Percentiles rank a stretch among this genome's conserved stretches.
phyloP scores from a whole-genome alignment of 257 asterid species.

The Petunia secreta region DNA sequence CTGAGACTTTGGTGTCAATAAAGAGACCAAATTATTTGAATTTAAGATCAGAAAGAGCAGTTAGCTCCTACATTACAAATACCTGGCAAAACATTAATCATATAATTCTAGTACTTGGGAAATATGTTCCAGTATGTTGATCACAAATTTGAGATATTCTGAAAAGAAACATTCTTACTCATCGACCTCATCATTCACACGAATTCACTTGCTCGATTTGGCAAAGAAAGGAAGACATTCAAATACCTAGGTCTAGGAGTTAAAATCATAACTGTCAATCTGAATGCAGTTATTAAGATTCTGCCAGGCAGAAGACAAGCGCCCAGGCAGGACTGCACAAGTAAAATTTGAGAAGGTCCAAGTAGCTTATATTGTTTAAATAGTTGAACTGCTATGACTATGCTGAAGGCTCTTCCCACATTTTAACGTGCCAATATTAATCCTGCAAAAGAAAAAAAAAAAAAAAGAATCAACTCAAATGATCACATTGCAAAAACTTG shows the following conservation, averaged over 20 bases:
- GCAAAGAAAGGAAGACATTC: background rate
- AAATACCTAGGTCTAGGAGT: background rate
- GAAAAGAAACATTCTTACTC: background rate
- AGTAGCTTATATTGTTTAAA: background rate
- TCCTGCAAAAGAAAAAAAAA: background rate
- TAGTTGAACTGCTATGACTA: background rate
- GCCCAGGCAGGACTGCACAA: background rate
- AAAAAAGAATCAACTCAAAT: background rate
- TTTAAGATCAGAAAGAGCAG: background rate
- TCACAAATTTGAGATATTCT: background rate
- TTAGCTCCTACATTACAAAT: background rate
- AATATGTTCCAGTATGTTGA: background rate
- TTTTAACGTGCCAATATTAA: background rate
- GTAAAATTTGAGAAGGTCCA: background rate
- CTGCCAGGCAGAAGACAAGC: background rate
- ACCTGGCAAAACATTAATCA: background rate
- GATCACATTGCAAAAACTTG: background rate
- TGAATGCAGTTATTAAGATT: background rate
- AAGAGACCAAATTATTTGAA: background rate
- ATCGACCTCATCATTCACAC: background rate
- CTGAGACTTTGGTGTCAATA: background rate
- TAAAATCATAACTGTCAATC: background rate
- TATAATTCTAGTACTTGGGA: background rate
- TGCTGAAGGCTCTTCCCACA: background rate
- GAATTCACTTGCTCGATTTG: background rate